These are phyloP conservation scores for Plantago ovata DNA, from an alignment of 257 asterid species.

Conservation along the genomic window DNA sequence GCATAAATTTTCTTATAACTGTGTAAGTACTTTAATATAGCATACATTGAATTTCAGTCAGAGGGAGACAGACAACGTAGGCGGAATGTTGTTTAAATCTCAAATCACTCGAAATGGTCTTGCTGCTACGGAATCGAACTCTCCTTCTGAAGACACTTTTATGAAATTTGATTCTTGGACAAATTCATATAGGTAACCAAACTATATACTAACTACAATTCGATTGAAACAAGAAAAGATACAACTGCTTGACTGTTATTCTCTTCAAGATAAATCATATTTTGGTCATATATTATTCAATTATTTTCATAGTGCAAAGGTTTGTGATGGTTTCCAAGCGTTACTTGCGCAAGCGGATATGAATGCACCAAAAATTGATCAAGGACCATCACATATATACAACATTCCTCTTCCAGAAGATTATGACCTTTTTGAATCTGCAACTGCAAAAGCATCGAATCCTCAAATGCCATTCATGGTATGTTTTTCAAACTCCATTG, in stretches of 20 bases:
- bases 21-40: background rate
- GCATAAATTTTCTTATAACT: background rate
- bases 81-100: slow-evolving; percentile 4
- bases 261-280: background rate
- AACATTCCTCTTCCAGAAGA: too few relatives aligned
- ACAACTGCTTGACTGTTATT: too few relatives aligned
- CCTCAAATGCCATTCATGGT: too few relatives aligned
- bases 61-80: slow-evolving; percentile 26
- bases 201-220: background rate
- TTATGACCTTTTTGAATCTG: too few relatives aligned
- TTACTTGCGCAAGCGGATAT: too few relatives aligned
- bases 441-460: too few relatives aligned
- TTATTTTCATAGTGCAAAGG: slow-evolving; percentile 20
- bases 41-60: slow-evolving; percentile 8
- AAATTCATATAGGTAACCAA: slow-evolving; percentile 31
- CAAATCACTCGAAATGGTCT: slow-evolving; percentile 10
- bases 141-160: slow-evolving; percentile 16
- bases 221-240: too few relatives aligned
- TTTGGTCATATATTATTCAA: background rate
- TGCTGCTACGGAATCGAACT: slow-evolving; percentile 14
- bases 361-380: too few relatives aligned
- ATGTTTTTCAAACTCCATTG: too few relatives aligned
- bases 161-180: slow-evolving; percentile 46
- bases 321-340: slow-evolving; percentile 20
- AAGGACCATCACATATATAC: too few relatives aligned